Conservation (phyloP, 169 alveolate species). For the Cryptosporidium bovis region DNA sequence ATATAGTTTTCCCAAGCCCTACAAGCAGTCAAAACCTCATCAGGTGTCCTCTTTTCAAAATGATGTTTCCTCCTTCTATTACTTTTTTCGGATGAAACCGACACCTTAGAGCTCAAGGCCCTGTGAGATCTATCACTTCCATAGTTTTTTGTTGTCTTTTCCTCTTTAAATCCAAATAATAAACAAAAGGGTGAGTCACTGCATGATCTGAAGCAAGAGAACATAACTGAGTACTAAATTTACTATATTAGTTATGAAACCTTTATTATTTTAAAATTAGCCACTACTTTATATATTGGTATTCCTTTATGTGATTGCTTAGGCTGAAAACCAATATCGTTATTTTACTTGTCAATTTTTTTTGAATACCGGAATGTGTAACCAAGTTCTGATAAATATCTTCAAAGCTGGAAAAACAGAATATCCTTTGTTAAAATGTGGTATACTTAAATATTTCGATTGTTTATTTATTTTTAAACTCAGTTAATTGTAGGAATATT, state of each 20-base stretch:
- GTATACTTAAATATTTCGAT: no score
- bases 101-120: constrained; percentile 64
- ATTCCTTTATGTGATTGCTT: not conserved
- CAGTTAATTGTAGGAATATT: no score
- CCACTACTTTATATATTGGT: not conserved
- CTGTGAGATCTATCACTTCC: constrained; percentile 64
- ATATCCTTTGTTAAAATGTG: no score
- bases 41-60: constrained; percentile 86
- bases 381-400: no score
- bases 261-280: not conserved
- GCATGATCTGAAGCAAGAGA: constrained; percentile 72
- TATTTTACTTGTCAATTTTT: no score
- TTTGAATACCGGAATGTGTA: no score
- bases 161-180: constrained; percentile 61
- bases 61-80: not conserved
- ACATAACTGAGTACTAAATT: constrained; percentile 1
- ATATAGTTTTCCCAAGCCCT: constrained; percentile 92
- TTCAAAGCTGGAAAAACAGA: no score
- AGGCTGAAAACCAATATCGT: no score
- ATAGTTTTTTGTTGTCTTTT: constrained; percentile 20
- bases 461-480: no score
- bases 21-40: constrained; percentile 86
- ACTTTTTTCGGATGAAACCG: constrained; percentile 18
- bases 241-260: not conserved
- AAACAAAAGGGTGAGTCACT: constrained; percentile 69